Conservation (phyloP, 306 rosid species). For the Sicyos edulis region DNA sequence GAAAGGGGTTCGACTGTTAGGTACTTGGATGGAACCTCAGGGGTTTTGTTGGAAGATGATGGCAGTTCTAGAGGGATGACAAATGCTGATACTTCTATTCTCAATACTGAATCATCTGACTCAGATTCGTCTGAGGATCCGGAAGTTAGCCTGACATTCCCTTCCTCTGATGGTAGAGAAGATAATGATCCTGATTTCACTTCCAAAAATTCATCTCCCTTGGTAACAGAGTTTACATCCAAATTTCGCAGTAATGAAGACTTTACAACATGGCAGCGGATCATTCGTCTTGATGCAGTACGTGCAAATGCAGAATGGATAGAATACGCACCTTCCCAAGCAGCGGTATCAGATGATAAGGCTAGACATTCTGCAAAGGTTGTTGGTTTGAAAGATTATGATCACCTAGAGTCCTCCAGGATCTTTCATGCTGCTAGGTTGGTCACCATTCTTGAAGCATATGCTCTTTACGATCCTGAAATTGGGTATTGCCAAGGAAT, state of each 20-base stretch:
- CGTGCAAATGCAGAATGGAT: conserved; percentile 93
- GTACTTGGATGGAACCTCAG: conserved; percentile 57
- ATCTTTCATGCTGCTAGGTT: conserved; percentile 87
- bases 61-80: conserved; percentile 40
- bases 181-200: conserved; percentile 39
- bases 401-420: conserved; percentile 73
- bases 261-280: conserved; percentile 88
- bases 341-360: conserved; percentile 51
- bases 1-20: conserved; percentile 54
- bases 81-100: conserved; percentile 53
- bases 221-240: conserved; percentile 35
- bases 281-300: conserved; percentile 92
- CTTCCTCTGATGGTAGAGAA: conserved; percentile 48
- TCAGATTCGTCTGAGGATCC: conserved; percentile 81
- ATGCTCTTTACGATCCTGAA: conserved; percentile 89
- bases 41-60: conserved; percentile 60
- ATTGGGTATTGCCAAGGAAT: conserved; percentile 99
- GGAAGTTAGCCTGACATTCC: conserved; percentile 62
- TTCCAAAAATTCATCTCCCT: conserved; percentile 39
- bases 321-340: conserved; percentile 54
- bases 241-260: conserved; percentile 55
- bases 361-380: conserved; percentile 73
- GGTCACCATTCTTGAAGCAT: conserved; percentile 97
- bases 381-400: conserved; percentile 91
- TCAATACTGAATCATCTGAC: conserved; percentile 70